Evolutionary conservation across 2,329 filamentous ascomycete species (phyloP).

Genomic region (Verticillium zaregamsianum): DNA sequence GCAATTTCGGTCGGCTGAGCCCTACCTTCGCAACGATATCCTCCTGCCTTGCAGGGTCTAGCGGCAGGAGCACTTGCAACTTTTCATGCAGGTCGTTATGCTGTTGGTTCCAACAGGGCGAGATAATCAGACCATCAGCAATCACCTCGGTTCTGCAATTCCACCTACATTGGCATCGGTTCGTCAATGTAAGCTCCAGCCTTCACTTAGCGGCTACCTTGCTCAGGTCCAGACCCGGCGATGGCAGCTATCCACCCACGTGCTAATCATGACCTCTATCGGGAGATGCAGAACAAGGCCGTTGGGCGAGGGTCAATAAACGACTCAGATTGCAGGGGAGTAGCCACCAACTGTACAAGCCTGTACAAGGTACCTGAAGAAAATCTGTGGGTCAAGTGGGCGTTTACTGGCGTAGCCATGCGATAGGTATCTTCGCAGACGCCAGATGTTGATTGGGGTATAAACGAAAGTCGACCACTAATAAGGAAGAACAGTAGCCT

Average conservation of each 20-base stretch:
- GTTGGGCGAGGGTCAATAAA: not conserved
- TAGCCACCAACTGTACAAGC: not conserved
- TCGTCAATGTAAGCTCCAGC: not conserved
- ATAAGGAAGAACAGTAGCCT: not conserved
- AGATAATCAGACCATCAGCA: too few species aligned
- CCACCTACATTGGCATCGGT: not conserved
- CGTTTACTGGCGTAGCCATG: not conserved
- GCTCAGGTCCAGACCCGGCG: not conserved
- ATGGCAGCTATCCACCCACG: not conserved
- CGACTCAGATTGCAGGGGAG: not conserved
- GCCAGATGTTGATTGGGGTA: not conserved
- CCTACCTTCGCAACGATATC: not conserved
- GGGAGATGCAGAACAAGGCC: too few species aligned
- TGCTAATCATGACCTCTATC: too few species aligned
- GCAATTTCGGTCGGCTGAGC: not conserved
- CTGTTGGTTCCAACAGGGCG: not conserved
- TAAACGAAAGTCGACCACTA: not conserved
- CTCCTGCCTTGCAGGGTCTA: not conserved
- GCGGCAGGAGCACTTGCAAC: not conserved
- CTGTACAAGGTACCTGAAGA: not conserved
- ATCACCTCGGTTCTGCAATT: too few species aligned
- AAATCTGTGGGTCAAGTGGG: not conserved
- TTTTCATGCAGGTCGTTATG: not conserved
- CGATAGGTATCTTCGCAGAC: not conserved
- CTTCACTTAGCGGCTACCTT: not conserved